Percentiles rank a stretch among this genome's conserved stretches.
phyloP scores from a whole-genome alignment of 495 filamentous ascomycete genomes.

The Lophiostoma macrostomum region DNA sequence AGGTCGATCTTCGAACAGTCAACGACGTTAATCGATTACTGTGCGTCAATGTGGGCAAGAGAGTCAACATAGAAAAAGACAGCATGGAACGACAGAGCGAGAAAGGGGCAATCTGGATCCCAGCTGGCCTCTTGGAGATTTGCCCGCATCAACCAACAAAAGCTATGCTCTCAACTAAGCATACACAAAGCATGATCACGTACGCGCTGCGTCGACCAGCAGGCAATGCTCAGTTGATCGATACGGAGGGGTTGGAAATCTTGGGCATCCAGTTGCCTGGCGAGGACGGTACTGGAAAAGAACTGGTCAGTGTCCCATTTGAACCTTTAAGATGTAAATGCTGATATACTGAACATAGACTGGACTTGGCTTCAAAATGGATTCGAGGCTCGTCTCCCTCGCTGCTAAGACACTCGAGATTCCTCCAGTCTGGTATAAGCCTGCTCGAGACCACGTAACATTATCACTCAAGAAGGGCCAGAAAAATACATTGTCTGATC shows the following conservation, averaged over 20 bases:
- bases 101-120: not conserved
- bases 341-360: too few species aligned
- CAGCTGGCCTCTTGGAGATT: not conserved
- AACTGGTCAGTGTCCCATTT: not conserved
- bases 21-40: not conserved
- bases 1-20: not conserved
- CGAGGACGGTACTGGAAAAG: not conserved
- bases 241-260: not conserved
- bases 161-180: not conserved
- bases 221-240: not conserved
- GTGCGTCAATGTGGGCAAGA: constrained; percentile 9
- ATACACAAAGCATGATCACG: not conserved
- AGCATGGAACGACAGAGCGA: not conserved
- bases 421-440: too few species aligned
- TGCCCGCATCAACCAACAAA: not conserved
- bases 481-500: too few species aligned
- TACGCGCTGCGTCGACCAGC: not conserved
- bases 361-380: not conserved
- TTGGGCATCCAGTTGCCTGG: not conserved
- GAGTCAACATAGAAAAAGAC: not conserved
- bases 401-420: too few species aligned
- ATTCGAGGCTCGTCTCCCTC: not conserved
- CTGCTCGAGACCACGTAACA: too few species aligned
- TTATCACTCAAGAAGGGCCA: too few species aligned
- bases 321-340: not conserved